Evolutionary conservation across 352 stramenopile genomes (phyloP).

Genomic region (Aphanomyces astaci): DNA sequence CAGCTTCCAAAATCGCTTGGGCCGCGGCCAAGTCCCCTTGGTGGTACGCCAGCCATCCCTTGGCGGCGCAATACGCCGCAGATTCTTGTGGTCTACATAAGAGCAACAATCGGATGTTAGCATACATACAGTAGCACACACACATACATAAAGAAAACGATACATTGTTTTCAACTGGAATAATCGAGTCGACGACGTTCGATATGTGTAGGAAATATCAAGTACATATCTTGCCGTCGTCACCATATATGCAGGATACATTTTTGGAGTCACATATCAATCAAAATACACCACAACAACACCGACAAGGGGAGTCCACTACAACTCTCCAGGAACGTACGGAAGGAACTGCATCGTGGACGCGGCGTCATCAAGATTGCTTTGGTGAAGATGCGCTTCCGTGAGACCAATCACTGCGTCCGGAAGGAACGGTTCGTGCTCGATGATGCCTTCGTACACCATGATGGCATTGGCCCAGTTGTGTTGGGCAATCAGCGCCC

Average conservation of each 20-base stretch:
- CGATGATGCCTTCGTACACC: constrained; percentile 17
- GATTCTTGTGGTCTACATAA: constrained; percentile 23
- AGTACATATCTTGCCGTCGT: too few relatives aligned
- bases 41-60: constrained; percentile 46
- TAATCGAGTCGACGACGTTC: too few relatives aligned
- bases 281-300: too few relatives aligned
- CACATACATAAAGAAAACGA: neutral
- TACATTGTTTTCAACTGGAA: too few relatives aligned
- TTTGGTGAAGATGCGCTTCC: constrained; percentile 1
- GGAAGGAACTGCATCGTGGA: constrained; percentile 12
- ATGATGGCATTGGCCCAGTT: constrained; percentile 16
- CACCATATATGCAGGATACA: too few relatives aligned
- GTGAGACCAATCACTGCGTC: constrained; percentile 2
- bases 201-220: too few relatives aligned
- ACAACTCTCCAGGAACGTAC: constrained; percentile 4
- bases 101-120: constrained; percentile 27
- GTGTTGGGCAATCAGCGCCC: neutral
- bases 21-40: constrained; percentile 34
- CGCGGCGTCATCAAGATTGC: neutral
- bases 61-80: constrained; percentile 27
- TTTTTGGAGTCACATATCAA: too few relatives aligned
- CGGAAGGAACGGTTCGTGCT: constrained; percentile 15
- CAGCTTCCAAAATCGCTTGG: constrained; percentile 34
- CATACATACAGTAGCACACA: too few relatives aligned
- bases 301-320: neutral